A percentile compares a stretch with the other conserved stretches of the same genome.
phyloP scores from a whole-genome alignment of 306 rosid genomes.

The Hippophae gyantsensis region DNA sequence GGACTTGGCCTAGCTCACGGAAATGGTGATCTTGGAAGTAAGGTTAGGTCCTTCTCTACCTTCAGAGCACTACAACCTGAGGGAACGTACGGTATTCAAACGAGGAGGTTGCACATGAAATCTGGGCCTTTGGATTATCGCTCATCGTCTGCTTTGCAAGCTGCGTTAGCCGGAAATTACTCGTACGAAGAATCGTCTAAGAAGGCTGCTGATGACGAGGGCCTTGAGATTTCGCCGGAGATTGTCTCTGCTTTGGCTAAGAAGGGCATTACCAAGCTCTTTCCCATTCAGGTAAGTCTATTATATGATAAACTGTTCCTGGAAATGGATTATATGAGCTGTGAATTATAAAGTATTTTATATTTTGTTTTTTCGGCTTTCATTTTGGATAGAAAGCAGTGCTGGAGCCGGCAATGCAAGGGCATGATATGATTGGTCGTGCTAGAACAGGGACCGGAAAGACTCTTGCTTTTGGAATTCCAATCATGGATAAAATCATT shows the following conservation, averaged over 20 bases:
- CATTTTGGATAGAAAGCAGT: slow-evolving; percentile 61
- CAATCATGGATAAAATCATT: slow-evolving; percentile 74
- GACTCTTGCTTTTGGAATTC: slow-evolving; percentile 97
- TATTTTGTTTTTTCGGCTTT: neutral
- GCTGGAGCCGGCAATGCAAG: slow-evolving; percentile 95
- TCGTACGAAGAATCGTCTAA: slow-evolving; percentile 33
- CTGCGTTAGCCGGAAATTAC: slow-evolving; percentile 51
- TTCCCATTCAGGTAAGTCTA: slow-evolving; percentile 73
- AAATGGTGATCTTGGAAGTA: slow-evolving; percentile 3
- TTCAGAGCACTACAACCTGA: neutral
- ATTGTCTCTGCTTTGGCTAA: slow-evolving; percentile 73
- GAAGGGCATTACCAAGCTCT: slow-evolving; percentile 73
- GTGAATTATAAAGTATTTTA: too few species aligned
- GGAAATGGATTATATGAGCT: too few species aligned
- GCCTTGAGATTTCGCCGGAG: slow-evolving; percentile 65
- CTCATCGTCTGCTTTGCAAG: slow-evolving; percentile 34
- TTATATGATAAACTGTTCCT: neutral
- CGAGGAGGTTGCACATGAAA: slow-evolving; percentile 37
- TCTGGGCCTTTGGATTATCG: slow-evolving; percentile 42
- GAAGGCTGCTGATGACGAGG: slow-evolving; percentile 39
- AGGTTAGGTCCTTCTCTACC: slow-evolving; percentile 15
- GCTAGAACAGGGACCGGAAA: slow-evolving; percentile 99
- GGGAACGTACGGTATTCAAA: slow-evolving; percentile 13
- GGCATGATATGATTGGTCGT: slow-evolving; percentile 96
- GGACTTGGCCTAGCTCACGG: neutral